Evolutionary conservation across 1,139 yeast genomes (phyloP), one percentile per base, ranked within the genome.

Genomic region (Suhomyces ambrosiae): DNA sequence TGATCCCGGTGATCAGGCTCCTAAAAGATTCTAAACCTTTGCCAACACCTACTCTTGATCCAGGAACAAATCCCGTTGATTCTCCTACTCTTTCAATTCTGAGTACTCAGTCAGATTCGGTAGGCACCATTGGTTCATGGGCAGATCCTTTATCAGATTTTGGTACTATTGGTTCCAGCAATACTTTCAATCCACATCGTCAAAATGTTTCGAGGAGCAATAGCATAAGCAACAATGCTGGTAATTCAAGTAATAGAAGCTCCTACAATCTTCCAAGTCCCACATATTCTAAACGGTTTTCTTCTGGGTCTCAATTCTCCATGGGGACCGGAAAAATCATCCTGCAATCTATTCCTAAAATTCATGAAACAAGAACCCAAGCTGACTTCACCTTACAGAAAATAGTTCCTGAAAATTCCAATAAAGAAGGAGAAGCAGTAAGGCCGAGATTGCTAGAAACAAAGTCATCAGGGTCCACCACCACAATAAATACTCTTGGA

Each of bases 11-110:
- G 19, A 63, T 77, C 22, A 65, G 78, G 39, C 61, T 74, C 30
- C 56, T 76, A 12, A 77, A 78, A 44, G 82, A 77, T 42, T 65
- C 71, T 22, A 77, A 78, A 50, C 82, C 82, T 3, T 60, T 78
- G 26, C 83, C 83, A 0, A 74, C 80, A 0, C 82, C 83, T 3
- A 74, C 78, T 1, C 48, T 71, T 27, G 76, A 48, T 30, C 71
- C 74, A 0, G 68, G 71, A 3, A 52, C 63, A 4, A 52, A 60
- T 2, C 45, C 53, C 5, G 44, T 60, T 26, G 66, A 63, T 17
- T 65, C 70, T 27, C 74, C 74, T 4, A 61, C 71, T 0, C 53
- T 52, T 29, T 57, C 67, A 4, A 33, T 57, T n/a, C 51, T 55
- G 40, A 53, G 58, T 23, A 24, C 37, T 9, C 49, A 41, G 16